These are phyloP conservation scores for Gentiana dahurica DNA, from an alignment of 257 asterid species.

Conservation along the genomic window DNA sequence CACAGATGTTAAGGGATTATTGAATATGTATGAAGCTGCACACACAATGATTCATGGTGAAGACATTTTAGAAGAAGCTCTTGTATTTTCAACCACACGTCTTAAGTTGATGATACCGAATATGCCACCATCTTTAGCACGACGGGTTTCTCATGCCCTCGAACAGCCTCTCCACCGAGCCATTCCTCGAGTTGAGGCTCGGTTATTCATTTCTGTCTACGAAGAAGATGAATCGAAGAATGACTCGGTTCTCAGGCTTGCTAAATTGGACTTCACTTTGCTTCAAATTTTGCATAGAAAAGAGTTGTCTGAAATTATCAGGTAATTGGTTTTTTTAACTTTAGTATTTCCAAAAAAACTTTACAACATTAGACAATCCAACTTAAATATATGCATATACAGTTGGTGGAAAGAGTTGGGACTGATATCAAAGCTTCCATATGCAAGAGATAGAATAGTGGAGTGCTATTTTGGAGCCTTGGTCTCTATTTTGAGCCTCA, in stretches of 20 bases:
- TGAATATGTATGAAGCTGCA: constrained; percentile 7
- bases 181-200: constrained; percentile 4
- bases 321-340: no score
- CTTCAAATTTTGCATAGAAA: constrained; percentile 1
- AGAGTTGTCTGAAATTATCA: no score
- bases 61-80: background rate
- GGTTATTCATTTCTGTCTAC: constrained; percentile 4
- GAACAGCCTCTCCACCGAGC: constrained; percentile 5
- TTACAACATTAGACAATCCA: no score
- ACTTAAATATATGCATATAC: no score
- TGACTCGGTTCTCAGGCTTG: constrained; percentile 7
- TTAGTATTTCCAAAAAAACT: no score
- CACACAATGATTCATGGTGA: background rate
- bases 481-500: constrained; percentile 5
- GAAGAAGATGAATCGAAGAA: constrained; percentile 9
- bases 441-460: constrained; percentile 6
- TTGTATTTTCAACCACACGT: background rate
- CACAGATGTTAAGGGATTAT: background rate
- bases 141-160: constrained; percentile 1
- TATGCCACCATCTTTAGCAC: background rate
- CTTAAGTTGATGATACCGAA: constrained; percentile 6
- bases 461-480: constrained; percentile 9
- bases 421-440: constrained; percentile 3
- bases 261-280: constrained; percentile 18
- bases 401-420: constrained; percentile 11